Evolutionary conservation across 179 eudicot genomes (phyloP).

Genomic region (Actinidia chinensis): DNA sequence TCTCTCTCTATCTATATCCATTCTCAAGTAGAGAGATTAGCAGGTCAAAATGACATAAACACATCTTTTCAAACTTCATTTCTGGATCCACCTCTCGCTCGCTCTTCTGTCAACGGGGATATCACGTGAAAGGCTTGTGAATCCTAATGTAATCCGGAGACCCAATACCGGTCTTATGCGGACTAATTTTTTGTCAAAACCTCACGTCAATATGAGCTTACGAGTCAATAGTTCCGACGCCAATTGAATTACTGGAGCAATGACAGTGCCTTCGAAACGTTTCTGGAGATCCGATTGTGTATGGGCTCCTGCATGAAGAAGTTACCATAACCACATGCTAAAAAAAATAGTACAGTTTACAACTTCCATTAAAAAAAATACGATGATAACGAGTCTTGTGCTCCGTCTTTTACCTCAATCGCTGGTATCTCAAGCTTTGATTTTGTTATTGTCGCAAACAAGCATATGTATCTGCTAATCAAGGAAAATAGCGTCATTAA

Average conservation of each 20-base stretch:
- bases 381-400: background rate
- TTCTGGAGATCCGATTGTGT: constrained; percentile 76
- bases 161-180: background rate
- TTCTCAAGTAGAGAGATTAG: too few relatives aligned
- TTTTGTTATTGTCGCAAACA: constrained; percentile 84
- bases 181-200: background rate
- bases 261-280: constrained; percentile 66
- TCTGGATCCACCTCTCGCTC: too few relatives aligned
- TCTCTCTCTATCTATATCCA: background rate
- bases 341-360: background rate
- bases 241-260: constrained; percentile 34
- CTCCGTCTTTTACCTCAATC: constrained; percentile 38
- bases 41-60: too few relatives aligned
- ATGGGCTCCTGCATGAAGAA: constrained; percentile 61
- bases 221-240: background rate
- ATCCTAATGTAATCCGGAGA: too few relatives aligned
- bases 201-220: background rate
- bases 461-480: constrained; percentile 66
- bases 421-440: constrained; percentile 64
- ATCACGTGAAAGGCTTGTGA: background rate
- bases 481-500: constrained; percentile 4
- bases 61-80: too few relatives aligned
- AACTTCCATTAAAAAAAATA: background rate
- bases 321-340: background rate
- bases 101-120: too few relatives aligned